These are phyloP conservation scores for Cutaneotrichosporon spelunceum DNA, from an alignment of 1,284 basidiomycete species.

Conservation along the genomic window DNA sequence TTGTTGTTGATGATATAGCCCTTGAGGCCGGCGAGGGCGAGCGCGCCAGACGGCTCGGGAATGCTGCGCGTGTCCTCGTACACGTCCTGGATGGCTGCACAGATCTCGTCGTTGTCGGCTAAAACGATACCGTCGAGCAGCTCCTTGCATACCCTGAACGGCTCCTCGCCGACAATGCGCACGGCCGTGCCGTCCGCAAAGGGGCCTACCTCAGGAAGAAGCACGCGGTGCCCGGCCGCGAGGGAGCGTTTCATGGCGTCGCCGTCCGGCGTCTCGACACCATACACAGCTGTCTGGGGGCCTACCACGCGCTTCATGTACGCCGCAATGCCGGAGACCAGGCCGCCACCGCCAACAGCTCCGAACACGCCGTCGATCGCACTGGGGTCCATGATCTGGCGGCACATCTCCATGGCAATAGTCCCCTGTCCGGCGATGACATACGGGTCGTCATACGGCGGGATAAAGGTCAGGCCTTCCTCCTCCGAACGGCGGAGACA, in stretches of 20 bases:
- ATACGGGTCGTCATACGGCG: slow-evolving; percentile 95
- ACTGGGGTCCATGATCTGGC: slow-evolving; percentile 73
- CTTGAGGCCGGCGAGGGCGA: slow-evolving; percentile 89
- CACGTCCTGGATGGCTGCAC: slow-evolving; percentile 97
- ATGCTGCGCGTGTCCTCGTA: slow-evolving; percentile 96
- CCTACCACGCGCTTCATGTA: slow-evolving; percentile 92
- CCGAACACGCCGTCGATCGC: slow-evolving; percentile 82
- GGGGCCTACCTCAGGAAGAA: slow-evolving; percentile 84
- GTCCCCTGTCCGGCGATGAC: slow-evolving; percentile 98
- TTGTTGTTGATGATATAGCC: slow-evolving; percentile 77
- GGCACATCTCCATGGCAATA: slow-evolving; percentile 87
- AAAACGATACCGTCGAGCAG: slow-evolving; percentile 81
- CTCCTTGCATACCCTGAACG: slow-evolving; percentile 84
- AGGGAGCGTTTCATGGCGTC: slow-evolving; percentile 87
- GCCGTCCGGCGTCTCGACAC: slow-evolving; percentile 93
- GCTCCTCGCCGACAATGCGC: slow-evolving; percentile 91
- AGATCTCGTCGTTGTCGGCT: slow-evolving; percentile 93
- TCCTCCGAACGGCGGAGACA: slow-evolving; percentile 76
- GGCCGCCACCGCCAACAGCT: slow-evolving; percentile 87
- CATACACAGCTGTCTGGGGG: slow-evolving; percentile 76
- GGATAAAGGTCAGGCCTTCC: slow-evolving; percentile 84
- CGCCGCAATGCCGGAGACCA: slow-evolving; percentile 81
- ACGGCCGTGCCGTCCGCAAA: slow-evolving; percentile 99
- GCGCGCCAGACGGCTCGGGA: slow-evolving; percentile 95
- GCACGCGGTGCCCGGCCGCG: slow-evolving; percentile 72